A percentile compares a stretch with the other conserved stretches of the same genome.
Conservation (phyloP, 208 protist genomes). For the Porcisia hertigi region DNA sequence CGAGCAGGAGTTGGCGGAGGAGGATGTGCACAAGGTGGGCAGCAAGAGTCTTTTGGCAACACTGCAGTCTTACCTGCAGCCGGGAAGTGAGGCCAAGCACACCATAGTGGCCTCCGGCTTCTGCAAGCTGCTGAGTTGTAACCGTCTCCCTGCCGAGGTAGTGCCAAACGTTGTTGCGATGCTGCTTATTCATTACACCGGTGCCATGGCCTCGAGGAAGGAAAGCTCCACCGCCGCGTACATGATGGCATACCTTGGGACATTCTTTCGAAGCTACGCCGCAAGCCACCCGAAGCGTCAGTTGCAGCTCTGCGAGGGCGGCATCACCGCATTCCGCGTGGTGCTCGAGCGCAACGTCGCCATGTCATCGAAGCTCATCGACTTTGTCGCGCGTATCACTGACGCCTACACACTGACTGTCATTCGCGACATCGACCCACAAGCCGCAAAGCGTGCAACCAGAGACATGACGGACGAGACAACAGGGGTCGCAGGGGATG, state of each 20-base stretch:
- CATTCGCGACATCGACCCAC: slow-evolving; percentile 87
- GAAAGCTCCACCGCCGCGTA: slow-evolving; percentile 37
- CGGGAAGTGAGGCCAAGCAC: slow-evolving; percentile 41
- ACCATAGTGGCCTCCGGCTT: slow-evolving; percentile 49
- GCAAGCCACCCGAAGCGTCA: slow-evolving; percentile 77
- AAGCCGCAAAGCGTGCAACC: slow-evolving; percentile 38
- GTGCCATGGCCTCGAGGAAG: slow-evolving; percentile 35
- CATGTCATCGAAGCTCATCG: slow-evolving; percentile 45
- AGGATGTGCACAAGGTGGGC: slow-evolving; percentile 87
- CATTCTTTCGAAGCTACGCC: slow-evolving; percentile 85
- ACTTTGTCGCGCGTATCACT: slow-evolving; percentile 57
- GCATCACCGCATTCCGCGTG: slow-evolving; percentile 57
- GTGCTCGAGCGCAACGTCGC: slow-evolving; percentile 45
- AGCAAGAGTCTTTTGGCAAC: slow-evolving; percentile 52
- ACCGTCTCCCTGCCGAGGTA: slow-evolving; percentile 62
- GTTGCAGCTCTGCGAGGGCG: slow-evolving; percentile 55
- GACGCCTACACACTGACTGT: slow-evolving; percentile 80
- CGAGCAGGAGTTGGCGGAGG: slow-evolving; percentile 71
- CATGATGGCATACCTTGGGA: slow-evolving; percentile 65
- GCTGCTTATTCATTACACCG: slow-evolving; percentile 67
- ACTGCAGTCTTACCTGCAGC: slow-evolving; percentile 57
- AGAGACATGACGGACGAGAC: slow-evolving; percentile 24
- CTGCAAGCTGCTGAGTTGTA: slow-evolving; percentile 89
- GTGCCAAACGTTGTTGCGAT: slow-evolving; percentile 60
- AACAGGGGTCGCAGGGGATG: slow-evolving; percentile 4